Percentiles rank a stretch among this genome's conserved stretches.
Evolutionary conservation across 2,329 filamentous ascomycete species (phyloP).

Genomic region (Trichoderma koningii): DNA sequence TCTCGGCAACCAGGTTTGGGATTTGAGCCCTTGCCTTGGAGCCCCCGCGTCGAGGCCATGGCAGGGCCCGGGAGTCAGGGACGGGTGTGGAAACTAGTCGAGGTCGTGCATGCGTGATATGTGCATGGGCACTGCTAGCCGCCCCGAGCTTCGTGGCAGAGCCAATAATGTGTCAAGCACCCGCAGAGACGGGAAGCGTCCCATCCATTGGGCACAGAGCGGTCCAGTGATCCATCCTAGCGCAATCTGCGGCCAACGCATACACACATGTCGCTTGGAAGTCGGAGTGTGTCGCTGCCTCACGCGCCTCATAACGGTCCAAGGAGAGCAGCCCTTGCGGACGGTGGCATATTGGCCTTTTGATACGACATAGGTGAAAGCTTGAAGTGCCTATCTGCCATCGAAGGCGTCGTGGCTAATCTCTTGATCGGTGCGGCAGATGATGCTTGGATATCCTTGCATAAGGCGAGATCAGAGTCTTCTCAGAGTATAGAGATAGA

Average conservation of each 20-base stretch:
- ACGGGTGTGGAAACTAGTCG: conserved; percentile 26
- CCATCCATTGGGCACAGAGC: neutral
- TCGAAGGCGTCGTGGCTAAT: neutral
- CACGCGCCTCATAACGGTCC: neutral
- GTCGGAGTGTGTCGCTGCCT: neutral
- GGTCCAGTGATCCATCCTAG: conserved; percentile 6
- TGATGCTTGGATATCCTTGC: neutral
- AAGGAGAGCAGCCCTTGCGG: neutral
- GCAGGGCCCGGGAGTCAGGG: conserved; percentile 27
- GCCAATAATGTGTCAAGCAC: conserved; percentile 15
- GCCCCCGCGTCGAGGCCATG: conserved; percentile 15
- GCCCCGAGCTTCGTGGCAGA: conserved; percentile 12
- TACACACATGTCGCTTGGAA: conserved; percentile 8
- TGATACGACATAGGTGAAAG: neutral
- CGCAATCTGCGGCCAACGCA: conserved; percentile 15
- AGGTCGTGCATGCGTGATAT: conserved; percentile 26
- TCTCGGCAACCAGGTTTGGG: conserved; percentile 25
- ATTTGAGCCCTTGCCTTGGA: conserved; percentile 24
- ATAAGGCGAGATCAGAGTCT: neutral
- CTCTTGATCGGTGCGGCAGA: neutral
- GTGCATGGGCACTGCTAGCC: conserved; percentile 23
- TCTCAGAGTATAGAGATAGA: neutral
- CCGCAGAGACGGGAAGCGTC: conserved; percentile 4
- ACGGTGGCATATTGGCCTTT: neutral
- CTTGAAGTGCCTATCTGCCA: neutral